Percentiles rank a stretch among this genome's conserved stretches.
Evolutionary conservation across 306 rosid species (phyloP).

Genomic region (Hylodesmum podocarpum): DNA sequence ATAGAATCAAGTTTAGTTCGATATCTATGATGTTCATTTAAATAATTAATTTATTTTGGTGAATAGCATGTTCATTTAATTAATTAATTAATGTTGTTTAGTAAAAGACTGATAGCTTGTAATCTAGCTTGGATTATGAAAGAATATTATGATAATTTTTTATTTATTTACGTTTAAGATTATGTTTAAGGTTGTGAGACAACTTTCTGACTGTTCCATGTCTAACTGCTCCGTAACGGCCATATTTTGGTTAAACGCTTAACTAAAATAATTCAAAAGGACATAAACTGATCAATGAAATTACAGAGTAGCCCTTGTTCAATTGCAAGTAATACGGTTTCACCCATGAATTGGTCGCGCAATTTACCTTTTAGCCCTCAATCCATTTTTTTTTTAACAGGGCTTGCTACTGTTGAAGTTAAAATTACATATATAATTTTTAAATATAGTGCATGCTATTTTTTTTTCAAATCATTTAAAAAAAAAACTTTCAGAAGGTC

Average conservation of each 20-base stretch:
- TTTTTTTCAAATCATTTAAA: too few species aligned
- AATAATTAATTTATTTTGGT: neutral
- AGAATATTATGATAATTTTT: neutral
- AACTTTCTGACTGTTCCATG: neutral
- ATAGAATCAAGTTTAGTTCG: too few species aligned
- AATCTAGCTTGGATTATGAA: neutral
- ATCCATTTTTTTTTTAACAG: neutral
- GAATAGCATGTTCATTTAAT: neutral
- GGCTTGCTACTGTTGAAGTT: neutral
- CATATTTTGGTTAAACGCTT: neutral
- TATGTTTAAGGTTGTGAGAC: neutral
- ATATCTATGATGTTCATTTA: neutral
- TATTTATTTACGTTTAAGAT: too few species aligned
- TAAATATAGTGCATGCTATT: neutral
- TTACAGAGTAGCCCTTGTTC: neutral
- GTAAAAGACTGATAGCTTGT: neutral
- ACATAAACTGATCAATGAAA: neutral
- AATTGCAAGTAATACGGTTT: too few species aligned
- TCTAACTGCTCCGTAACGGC: slow-evolving; percentile 6
- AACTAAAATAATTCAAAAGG: neutral
- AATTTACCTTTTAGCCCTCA: neutral
- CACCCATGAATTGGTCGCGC: too few species aligned
- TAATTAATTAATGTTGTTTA: neutral
- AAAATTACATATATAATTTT: too few species aligned
- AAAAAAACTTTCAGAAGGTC: too few species aligned